Conservation (phyloP, 192 early-diverging fungal genomes). For the Linnemannia elongata region DNA sequence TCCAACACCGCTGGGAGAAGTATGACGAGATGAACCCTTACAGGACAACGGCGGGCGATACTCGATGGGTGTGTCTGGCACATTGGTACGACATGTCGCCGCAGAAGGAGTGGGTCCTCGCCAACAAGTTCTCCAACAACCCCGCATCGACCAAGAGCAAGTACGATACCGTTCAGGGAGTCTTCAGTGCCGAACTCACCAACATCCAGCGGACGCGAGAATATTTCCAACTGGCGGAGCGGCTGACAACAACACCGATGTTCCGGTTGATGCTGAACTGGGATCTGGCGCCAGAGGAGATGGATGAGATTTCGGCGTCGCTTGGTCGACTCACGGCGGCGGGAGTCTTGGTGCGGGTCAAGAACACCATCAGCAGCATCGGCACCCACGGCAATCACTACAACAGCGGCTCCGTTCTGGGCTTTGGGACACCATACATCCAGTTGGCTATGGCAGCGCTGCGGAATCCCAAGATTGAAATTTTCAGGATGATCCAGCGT, state of each 20-base stretch:
- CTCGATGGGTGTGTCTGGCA: constrained; percentile 21
- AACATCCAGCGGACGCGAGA: constrained; percentile 10
- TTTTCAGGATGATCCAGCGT: constrained; percentile 5
- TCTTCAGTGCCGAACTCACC: constrained; percentile 21
- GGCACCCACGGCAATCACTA: not conserved
- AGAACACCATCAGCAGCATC: not conserved
- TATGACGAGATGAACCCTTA: constrained; percentile 15
- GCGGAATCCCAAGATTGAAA: not conserved
- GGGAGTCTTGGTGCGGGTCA: constrained; percentile 17
- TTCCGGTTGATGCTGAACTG: constrained; percentile 38
- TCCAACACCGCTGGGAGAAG: not conserved
- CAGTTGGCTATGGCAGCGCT: not conserved
- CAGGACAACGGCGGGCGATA: constrained; percentile 21
- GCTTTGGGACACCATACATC: not conserved
- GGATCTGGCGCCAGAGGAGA: constrained; percentile 39
- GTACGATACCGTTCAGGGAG: constrained; percentile 17
- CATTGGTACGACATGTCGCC: constrained; percentile 25
- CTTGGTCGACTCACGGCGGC: constrained; percentile 13
- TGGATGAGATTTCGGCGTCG: constrained; percentile 23
- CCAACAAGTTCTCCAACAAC: constrained; percentile 21
- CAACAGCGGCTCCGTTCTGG: not conserved
- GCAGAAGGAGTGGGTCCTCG: not conserved
- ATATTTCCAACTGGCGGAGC: constrained; percentile 26
- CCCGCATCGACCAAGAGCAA: constrained; percentile 7
- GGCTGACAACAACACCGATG: constrained; percentile 15